phyloP scores from a whole-genome alignment of 2,329 filamentous ascomycete species.

The Alternaria solani region DNA sequence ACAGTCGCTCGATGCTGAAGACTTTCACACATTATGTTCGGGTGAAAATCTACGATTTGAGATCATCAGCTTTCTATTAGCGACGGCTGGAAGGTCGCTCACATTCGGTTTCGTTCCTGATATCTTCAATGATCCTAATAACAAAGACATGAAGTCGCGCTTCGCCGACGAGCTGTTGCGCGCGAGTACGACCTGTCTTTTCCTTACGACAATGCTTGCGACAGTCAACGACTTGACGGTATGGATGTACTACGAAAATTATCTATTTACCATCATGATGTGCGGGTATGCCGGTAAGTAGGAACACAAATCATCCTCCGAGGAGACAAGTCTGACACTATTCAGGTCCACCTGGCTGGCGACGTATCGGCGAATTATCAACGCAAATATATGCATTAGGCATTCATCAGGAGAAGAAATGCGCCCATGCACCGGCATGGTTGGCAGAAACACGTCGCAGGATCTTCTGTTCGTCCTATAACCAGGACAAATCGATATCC shows the following conservation, averaged over 20 bases:
- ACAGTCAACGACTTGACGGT: constrained; percentile 51
- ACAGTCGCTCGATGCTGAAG: constrained; percentile 34
- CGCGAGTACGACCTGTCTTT: constrained; percentile 48
- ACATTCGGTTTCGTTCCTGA: constrained; percentile 36
- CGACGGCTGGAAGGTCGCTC: constrained; percentile 48
- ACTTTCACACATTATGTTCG: constrained; percentile 52
- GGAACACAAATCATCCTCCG: too few relatives aligned
- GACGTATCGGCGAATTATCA: constrained; percentile 41
- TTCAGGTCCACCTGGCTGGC: constrained; percentile 41
- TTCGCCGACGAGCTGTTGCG: constrained; percentile 44
- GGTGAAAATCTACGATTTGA: constrained; percentile 51
- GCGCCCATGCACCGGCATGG: constrained; percentile 36
- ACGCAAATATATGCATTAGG: constrained; percentile 45
- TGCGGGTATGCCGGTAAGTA: constrained; percentile 50
- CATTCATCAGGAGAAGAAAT: constrained; percentile 42
- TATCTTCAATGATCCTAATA: constrained; percentile 27
- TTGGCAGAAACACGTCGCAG: constrained; percentile 40
- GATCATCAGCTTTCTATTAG: constrained; percentile 49
- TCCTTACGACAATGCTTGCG: constrained; percentile 50
- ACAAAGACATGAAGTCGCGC: constrained; percentile 27
- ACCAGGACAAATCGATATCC: constrained; percentile 44
- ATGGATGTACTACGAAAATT: constrained; percentile 49
- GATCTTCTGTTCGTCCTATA: constrained; percentile 41
- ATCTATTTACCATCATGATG: constrained; percentile 47
- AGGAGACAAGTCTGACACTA: not conserved